Conservation (phyloP, 2,329 filamentous ascomycete species). For the Chaetomium strumarium region DNA sequence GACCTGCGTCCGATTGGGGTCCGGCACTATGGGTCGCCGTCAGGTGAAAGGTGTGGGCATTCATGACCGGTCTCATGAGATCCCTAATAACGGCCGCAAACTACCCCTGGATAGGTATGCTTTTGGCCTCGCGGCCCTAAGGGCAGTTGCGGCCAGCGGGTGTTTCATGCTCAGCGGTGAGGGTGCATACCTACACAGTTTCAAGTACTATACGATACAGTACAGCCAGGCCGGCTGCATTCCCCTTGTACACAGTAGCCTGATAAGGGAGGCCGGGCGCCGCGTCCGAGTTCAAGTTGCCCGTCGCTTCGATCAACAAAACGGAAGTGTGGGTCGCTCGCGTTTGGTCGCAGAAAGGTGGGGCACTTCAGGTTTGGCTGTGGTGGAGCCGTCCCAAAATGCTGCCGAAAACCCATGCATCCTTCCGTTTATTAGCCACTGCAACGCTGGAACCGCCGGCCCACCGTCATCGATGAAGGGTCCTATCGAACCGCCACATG, state of each 20-base stretch:
- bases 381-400: constrained; percentile 1
- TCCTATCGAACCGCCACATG: no score
- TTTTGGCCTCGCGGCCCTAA: background rate
- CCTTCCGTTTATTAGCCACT: background rate
- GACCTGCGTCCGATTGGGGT: no score
- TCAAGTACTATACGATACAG: no score
- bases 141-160: background rate
- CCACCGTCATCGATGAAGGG: constrained; percentile 9
- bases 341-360: constrained; percentile 1
- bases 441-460: background rate
- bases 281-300: no score
- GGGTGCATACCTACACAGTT: background rate
- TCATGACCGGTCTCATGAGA: no score
- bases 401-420: constrained; percentile 3
- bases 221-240: background rate
- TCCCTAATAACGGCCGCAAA: no score
- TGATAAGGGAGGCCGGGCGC: background rate
- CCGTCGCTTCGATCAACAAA: background rate
- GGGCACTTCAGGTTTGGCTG: background rate
- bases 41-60: no score
- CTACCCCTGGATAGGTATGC: no score
- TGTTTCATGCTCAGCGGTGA: background rate
- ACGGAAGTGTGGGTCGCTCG: constrained; percentile 6
- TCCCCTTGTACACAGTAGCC: background rate
- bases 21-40: no score